Percentiles rank a stretch among this genome's conserved stretches.
Conservation (phyloP, 345 rosid species). For the Atalantia buxifolia region DNA sequence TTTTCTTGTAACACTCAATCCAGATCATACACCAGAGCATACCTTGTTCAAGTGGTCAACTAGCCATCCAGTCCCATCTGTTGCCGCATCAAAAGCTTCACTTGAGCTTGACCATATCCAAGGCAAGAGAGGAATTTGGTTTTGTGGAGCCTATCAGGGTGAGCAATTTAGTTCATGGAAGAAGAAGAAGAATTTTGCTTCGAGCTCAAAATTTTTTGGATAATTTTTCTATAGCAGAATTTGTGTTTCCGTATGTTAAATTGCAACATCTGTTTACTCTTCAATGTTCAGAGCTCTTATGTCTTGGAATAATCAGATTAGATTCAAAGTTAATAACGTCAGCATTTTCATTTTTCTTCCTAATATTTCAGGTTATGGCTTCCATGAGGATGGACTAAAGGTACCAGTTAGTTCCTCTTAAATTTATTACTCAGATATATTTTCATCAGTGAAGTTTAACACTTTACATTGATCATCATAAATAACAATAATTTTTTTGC, state of each 20-base stretch:
- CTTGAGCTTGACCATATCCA: constrained; percentile 70
- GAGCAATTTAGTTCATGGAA: constrained; percentile 5
- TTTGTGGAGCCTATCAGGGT: constrained; percentile 94
- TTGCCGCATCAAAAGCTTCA: constrained; percentile 80
- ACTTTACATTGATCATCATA: no score
- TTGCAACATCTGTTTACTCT: neutral
- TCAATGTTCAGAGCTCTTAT: neutral
- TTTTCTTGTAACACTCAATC: constrained; percentile 80
- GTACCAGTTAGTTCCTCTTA: constrained; percentile 25
- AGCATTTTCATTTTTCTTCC: neutral
- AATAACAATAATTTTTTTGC: no score
- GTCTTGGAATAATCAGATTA: neutral
- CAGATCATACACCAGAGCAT: constrained; percentile 52
- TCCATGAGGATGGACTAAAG: constrained; percentile 96
- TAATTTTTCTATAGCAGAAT: neutral
- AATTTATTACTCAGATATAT: neutral
- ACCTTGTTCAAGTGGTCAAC: constrained; percentile 77
- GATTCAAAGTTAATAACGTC: no score
- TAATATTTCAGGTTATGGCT: constrained; percentile 76
- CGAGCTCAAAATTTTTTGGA: neutral
- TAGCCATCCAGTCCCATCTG: constrained; percentile 88
- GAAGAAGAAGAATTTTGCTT: neutral
- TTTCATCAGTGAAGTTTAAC: neutral
- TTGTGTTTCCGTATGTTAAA: neutral
- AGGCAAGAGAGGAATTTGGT: constrained; percentile 90